These are phyloP conservation scores for Urochloa ruziziensis DNA, from an alignment of 176 grass and related monocot species.

Conservation along the genomic window DNA sequence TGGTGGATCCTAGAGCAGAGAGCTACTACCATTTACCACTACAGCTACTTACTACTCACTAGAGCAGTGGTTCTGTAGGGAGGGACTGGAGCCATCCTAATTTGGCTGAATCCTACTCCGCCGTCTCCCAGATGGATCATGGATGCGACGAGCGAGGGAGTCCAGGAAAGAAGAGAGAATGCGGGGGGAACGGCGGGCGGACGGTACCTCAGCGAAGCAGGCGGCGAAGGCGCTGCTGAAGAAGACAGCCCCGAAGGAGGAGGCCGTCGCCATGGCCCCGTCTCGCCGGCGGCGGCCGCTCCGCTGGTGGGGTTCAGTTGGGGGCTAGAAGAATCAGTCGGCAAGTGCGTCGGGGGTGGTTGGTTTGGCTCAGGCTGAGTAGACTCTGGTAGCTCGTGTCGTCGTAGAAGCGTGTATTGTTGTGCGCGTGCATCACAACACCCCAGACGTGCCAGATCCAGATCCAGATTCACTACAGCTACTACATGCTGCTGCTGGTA, in stretches of 20 bases:
- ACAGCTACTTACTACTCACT: neutral
- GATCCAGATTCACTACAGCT: neutral
- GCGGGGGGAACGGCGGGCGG: neutral
- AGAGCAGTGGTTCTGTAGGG: too few species aligned
- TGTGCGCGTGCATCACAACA: neutral
- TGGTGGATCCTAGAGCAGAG: neutral
- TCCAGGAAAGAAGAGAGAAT: neutral
- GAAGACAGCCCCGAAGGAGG: conserved; percentile 68
- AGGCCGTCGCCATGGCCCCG: neutral
- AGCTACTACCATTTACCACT: neutral
- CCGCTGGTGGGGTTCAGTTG: neutral
- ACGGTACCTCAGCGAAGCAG: conserved; percentile 82
- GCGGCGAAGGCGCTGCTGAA: conserved; percentile 88
- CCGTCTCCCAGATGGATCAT: neutral
- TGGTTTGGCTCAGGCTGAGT: neutral
- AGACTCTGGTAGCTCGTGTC: too few species aligned
- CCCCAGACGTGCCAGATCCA: neutral
- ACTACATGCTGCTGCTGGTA: too few species aligned
- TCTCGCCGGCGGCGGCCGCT: neutral
- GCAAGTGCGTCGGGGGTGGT: neutral
- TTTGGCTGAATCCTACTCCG: neutral
- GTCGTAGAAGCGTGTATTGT: neutral
- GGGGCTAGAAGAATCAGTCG: neutral
- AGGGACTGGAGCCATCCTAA: neutral
- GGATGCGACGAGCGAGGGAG: neutral